Conservation (phyloP, 108 stramenopile species). For the Cylindrotheca closterium region DNA sequence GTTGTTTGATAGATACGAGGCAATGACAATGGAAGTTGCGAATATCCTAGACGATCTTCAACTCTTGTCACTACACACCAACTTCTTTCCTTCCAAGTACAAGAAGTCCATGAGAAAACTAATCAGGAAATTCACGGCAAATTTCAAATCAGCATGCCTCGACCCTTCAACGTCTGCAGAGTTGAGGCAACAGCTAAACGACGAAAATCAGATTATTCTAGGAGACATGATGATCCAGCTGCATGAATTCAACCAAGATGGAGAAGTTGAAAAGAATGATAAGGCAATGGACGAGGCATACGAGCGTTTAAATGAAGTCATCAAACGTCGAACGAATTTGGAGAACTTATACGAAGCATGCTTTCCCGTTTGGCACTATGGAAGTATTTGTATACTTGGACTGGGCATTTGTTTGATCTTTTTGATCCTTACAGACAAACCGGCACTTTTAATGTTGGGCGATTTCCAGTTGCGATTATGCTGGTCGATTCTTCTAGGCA, state of each 20-base stretch:
- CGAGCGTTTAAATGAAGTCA: conserved; percentile 29
- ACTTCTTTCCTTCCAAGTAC: neutral
- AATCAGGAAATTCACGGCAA: neutral
- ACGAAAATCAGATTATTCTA: neutral
- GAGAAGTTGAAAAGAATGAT: neutral
- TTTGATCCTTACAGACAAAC: conserved; percentile 59
- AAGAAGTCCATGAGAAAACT: neutral
- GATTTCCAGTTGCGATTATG: conserved; percentile 49
- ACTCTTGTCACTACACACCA: neutral
- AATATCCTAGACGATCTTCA: conserved; percentile 9
- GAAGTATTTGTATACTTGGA: conserved; percentile 41
- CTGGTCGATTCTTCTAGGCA: conserved; percentile 58
- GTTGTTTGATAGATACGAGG: conserved; percentile 44
- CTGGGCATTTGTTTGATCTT: conserved; percentile 45
- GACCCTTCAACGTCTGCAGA: conserved; percentile 9
- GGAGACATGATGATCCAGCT: conserved; percentile 1
- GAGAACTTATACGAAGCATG: conserved; percentile 36
- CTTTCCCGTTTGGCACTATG: conserved; percentile 59
- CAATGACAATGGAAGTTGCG: neutral
- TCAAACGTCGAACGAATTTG: conserved; percentile 35
- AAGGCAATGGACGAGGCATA: conserved; percentile 36
- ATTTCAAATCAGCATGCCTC: conserved; percentile 5
- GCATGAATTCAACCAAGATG: conserved; percentile 2
- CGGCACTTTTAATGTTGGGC: conserved; percentile 38
- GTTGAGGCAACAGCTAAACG: neutral